Evolutionary conservation across 2,329 filamentous ascomycete species (phyloP), one percentile per base, ranked within the genome.

Genomic region (Beauveria sp.): DNA sequence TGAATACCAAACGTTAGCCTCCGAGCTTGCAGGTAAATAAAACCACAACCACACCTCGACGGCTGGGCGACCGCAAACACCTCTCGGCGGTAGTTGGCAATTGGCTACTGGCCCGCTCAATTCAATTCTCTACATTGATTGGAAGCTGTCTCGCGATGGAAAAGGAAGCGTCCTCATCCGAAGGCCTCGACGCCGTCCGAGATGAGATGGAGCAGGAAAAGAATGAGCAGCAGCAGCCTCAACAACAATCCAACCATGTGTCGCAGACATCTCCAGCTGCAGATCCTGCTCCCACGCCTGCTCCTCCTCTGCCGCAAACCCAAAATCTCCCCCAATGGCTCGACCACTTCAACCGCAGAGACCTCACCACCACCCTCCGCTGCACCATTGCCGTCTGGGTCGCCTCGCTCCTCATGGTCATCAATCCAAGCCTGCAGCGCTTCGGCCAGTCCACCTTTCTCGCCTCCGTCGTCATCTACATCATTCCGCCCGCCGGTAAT

Each of bases 381-480:
- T 81, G 79, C 66, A 76, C 72, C 63, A 67, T 74, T 1, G 79
- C 79, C 1, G 71, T 71, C 22, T 82, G 79, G 79, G 71, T 76
- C 3, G 71, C 74, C 5, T 72, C 72, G 4, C 64, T 82, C 12
- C 70, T 81, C 60, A 73, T 80, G n/a, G 73, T 81, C 63, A 79
- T 82, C 65, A 63, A 69, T 8, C 79, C 79, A 2, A 66, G 72
- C 0, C 70, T 81, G 40, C 60, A 65, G 0, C 69, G 65, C 22
- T 70, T 81, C 18, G 79, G 79, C 37, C 68, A 72, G 7, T 73
- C 79, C 24, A 75, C 77, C 1, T 81, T 81, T 59, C 77, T 82
- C 61, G 76, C 62, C 3, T 66, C 69, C 9, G 61, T 77, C 0
- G 69, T 80, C 2, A 68, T 80, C 12, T 75, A 77, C 34, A 77